Evolutionary conservation across 495 filamentous ascomycete genomes (phyloP), one percentile per base, ranked within the genome.

Genomic region (Hypoxylon trugodes): DNA sequence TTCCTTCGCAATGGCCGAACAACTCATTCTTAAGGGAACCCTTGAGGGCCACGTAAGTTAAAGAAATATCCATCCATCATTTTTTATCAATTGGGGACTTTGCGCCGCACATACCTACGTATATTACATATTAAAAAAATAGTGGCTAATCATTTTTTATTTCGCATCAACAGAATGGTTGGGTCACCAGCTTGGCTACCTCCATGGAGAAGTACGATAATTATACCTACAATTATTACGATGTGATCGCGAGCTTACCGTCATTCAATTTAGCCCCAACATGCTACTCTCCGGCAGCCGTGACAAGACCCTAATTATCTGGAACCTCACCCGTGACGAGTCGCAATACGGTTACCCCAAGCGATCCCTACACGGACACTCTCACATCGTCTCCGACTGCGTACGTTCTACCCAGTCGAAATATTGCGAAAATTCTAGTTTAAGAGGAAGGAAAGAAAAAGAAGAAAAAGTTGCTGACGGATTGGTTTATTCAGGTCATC

Each of bases 351-450:
- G 95, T 71, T 96, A 96, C 87, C 95, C 95, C 74, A 98, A 98
- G 87, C 90, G 95, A 80, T 92, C 89, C 74, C 92, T 99, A 59
- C 89, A 96, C 83, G 95, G 95, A 75, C 95, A 99, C 87, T 96
- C 92, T 68, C 95, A 99, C 88, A 98, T 99, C 80, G 95, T 99
- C 78, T 99, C 95, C 76, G 95, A 99, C 89, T 99, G 95, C 83
- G 95, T 98, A 95, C 72, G 91, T 84, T 58, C 51, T 65, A 55
- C 26, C 60, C 52, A 61, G 54, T 53, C n/a, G 36, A n/a, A n/a
- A n/a, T n/a, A n/a, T n/a, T n/a, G n/a, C n/a, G n/a, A n/a, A n/a
- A n/a, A n/a, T n/a, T n/a, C n/a, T 7, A 8, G 24, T 2, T 46
- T 13, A 6, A 10, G 4, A 28, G 5, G 1, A 13, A 30, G 21